Evolutionary conservation across 2,329 filamentous ascomycete genomes (phyloP).

Genomic region (Nectriaceae sp.): DNA sequence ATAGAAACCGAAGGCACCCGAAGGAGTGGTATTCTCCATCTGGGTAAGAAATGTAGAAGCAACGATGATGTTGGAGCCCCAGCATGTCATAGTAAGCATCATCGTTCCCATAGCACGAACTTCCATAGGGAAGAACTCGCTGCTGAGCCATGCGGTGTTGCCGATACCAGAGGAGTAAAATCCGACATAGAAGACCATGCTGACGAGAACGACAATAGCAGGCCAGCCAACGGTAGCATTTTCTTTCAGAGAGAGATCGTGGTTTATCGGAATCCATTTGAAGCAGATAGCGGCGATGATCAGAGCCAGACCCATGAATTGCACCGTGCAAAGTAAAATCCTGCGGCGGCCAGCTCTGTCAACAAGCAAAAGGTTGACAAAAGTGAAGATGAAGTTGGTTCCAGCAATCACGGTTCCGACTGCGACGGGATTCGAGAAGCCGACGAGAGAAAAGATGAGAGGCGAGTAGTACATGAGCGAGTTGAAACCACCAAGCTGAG

Average conservation of each 20-base stretch:
- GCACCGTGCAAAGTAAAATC: slow-evolving; percentile 44
- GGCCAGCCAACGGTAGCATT: slow-evolving; percentile 31
- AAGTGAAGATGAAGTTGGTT: slow-evolving; percentile 52
- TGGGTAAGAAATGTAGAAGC: slow-evolving; percentile 49
- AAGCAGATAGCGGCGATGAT: slow-evolving; percentile 46
- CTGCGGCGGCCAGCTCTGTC: slow-evolving; percentile 47
- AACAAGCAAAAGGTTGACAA: slow-evolving; percentile 47
- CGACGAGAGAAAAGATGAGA: slow-evolving; percentile 50
- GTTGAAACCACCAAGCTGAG: slow-evolving; percentile 55
- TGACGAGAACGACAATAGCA: slow-evolving; percentile 45
- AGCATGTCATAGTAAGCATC: slow-evolving; percentile 48
- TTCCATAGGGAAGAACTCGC: slow-evolving; percentile 49
- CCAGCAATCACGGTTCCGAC: slow-evolving; percentile 47
- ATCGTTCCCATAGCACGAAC: slow-evolving; percentile 51
- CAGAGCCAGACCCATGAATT: slow-evolving; percentile 46
- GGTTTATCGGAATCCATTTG: slow-evolving; percentile 42
- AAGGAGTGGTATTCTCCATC: slow-evolving; percentile 51
- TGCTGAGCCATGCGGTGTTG: slow-evolving; percentile 48
- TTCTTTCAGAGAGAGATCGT: slow-evolving; percentile 40
- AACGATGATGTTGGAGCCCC: slow-evolving; percentile 51
- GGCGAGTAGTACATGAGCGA: slow-evolving; percentile 53
- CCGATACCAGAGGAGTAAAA: slow-evolving; percentile 47
- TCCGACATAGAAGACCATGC: slow-evolving; percentile 26
- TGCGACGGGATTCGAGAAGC: slow-evolving; percentile 49
- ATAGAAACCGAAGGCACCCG: slow-evolving; percentile 54